phyloP scores from a whole-genome alignment of 1,284 basidiomycete species.

The Melampsora americana region DNA sequence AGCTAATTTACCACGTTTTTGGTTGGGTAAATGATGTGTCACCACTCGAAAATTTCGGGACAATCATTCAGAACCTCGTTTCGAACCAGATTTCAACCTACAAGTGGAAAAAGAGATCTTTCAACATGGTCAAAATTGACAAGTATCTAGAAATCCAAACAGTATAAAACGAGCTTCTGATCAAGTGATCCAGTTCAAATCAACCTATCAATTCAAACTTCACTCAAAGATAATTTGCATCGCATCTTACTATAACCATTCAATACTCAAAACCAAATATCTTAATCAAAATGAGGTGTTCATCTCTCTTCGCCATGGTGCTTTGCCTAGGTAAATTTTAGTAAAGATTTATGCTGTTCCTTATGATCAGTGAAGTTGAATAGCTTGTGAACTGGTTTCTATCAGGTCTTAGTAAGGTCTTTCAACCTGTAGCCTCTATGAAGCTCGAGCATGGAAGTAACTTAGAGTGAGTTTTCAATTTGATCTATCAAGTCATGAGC shows the following conservation, averaged over 20 bases:
- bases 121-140: neutral
- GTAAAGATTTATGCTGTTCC: neutral
- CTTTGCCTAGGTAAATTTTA: neutral
- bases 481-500: neutral
- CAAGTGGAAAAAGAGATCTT: neutral
- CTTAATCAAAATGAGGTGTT: neutral
- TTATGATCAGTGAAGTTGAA: neutral
- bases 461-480: neutral
- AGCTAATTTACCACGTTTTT: neutral
- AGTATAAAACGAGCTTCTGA: neutral
- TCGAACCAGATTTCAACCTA: neutral
- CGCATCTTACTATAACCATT: neutral
- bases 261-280: neutral
- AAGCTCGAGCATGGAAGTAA: neutral
- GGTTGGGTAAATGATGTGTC: neutral
- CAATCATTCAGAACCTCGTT: neutral
- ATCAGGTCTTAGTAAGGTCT: neutral
- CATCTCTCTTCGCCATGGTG: slow-evolving; percentile 8
- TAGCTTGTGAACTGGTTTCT: neutral
- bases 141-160: neutral
- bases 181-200: neutral
- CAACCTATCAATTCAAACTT: too few relatives aligned
- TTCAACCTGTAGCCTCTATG: neutral
- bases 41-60: neutral
- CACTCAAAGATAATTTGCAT: neutral